Evolutionary conservation across 495 filamentous ascomycete genomes (phyloP).

Genomic region (Hypoxylon trugodes): DNA sequence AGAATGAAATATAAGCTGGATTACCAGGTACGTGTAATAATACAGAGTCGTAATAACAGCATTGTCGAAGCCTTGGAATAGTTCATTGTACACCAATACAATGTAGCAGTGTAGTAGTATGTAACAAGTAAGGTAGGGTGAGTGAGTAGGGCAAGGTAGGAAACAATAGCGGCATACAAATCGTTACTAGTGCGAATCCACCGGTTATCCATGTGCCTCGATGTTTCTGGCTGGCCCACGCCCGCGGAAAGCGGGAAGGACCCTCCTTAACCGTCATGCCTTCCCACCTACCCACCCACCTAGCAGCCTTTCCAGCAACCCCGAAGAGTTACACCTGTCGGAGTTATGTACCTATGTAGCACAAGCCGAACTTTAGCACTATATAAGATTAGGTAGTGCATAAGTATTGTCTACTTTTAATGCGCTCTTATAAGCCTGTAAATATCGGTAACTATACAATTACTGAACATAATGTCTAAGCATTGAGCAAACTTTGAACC

Average conservation of each 20-base stretch:
- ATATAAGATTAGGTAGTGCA: no score
- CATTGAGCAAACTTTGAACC: no score
- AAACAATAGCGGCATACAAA: slow-evolving; percentile 35
- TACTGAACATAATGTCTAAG: background rate
- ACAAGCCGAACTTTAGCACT: no score
- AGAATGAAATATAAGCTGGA: slow-evolving; percentile 2
- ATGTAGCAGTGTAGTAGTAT: no score
- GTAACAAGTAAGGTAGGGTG: background rate
- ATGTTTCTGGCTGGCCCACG: slow-evolving; percentile 35
- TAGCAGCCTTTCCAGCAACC: background rate
- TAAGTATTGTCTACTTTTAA: background rate
- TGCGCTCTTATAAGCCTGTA: background rate
- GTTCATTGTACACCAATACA: no score
- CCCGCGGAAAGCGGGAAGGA: slow-evolving; percentile 43
- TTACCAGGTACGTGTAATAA: no score
- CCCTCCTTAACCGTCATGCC: slow-evolving; percentile 32
- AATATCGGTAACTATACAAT: background rate
- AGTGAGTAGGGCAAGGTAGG: background rate
- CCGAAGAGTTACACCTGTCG: no score
- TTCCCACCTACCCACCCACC: slow-evolving; percentile 17
- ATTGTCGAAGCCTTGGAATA: no score
- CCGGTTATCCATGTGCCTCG: slow-evolving; percentile 11
- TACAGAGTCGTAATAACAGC: background rate
- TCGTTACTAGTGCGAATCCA: slow-evolving; percentile 34
- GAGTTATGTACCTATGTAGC: no score